These are phyloP conservation scores for Umbilicus rupestris DNA, from an alignment of 164 flowering plant species.

Conservation along the genomic window DNA sequence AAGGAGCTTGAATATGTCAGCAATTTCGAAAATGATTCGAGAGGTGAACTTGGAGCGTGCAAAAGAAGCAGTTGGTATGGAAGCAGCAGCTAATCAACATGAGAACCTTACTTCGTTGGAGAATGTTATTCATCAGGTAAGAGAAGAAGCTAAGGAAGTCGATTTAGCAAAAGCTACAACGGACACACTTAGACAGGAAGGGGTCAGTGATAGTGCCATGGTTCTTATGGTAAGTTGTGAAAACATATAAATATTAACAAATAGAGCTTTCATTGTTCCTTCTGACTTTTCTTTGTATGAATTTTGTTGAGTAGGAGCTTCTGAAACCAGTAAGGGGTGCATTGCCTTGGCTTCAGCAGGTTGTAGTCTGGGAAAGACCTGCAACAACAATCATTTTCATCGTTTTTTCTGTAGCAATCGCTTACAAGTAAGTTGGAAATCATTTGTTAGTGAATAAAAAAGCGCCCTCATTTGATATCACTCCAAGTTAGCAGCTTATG, in stretches of 20 bases:
- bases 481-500: no score
- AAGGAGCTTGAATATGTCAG: conserved; percentile 36
- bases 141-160: conserved; percentile 61
- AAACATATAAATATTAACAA: neutral
- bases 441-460: neutral
- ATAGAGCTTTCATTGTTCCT: neutral
- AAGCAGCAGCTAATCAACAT: conserved; percentile 15
- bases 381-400: conserved; percentile 27
- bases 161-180: conserved; percentile 54
- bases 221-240: conserved; percentile 49
- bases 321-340: conserved; percentile 40
- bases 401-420: conserved; percentile 20
- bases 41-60: conserved; percentile 5
- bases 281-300: neutral
- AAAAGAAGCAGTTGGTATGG: conserved; percentile 8
- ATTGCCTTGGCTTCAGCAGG: conserved; percentile 29
- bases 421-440: conserved; percentile 53
- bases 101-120: conserved; percentile 39
- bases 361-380: conserved; percentile 63
- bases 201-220: conserved; percentile 44
- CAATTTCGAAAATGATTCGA: conserved; percentile 23
- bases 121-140: conserved; percentile 41
- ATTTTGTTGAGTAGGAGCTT: conserved; percentile 46
- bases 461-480: no score
- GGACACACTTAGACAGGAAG: conserved; percentile 65